These are phyloP conservation scores for Rehmannia glutinosa DNA, from an alignment of 257 asterid genomes.

Conservation along the genomic window DNA sequence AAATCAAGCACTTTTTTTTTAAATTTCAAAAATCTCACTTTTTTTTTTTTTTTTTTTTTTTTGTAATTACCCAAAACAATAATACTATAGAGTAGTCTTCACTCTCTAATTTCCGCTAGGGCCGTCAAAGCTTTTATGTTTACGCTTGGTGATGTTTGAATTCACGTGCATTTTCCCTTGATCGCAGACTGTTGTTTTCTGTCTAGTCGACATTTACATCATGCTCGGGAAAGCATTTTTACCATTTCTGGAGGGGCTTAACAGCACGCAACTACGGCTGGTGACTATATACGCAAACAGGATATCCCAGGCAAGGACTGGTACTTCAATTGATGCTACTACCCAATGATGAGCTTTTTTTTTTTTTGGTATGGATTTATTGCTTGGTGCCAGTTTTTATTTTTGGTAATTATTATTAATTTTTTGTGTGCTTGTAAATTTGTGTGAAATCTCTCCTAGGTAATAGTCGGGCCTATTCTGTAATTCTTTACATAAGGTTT, in stretches of 20 bases:
- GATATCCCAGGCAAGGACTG: slow-evolving; percentile 97
- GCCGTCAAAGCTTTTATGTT: background rate
- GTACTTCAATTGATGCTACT: slow-evolving; percentile 64
- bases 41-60: no score
- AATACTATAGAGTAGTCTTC: background rate
- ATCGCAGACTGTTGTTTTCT: slow-evolving; percentile 95
- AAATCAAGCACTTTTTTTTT: no score
- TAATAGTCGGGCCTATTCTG: slow-evolving; percentile 16
- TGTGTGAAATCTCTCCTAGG: slow-evolving; percentile 32
- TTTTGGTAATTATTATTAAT: slow-evolving; percentile 24
- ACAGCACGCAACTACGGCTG: slow-evolving; percentile 80
- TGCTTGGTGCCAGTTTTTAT: slow-evolving; percentile 24
- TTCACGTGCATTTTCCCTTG: slow-evolving; percentile 8
- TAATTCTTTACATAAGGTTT: slow-evolving; percentile 22
- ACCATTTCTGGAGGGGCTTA: slow-evolving; percentile 93
- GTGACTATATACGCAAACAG: slow-evolving; percentile 96
- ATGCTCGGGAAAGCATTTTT: slow-evolving; percentile 93
- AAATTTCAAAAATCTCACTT: no score
- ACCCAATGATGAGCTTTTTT: slow-evolving; percentile 36
- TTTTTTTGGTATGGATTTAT: slow-evolving; percentile 13
- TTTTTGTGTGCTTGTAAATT: slow-evolving; percentile 37
- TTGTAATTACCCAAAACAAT: no score
- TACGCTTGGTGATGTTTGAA: background rate
- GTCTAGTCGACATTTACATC: slow-evolving; percentile 93
- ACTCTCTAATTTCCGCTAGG: background rate